Conservation (phyloP, 176 grass and related monocot genomes). For the Cenchrus purpureus region DNA sequence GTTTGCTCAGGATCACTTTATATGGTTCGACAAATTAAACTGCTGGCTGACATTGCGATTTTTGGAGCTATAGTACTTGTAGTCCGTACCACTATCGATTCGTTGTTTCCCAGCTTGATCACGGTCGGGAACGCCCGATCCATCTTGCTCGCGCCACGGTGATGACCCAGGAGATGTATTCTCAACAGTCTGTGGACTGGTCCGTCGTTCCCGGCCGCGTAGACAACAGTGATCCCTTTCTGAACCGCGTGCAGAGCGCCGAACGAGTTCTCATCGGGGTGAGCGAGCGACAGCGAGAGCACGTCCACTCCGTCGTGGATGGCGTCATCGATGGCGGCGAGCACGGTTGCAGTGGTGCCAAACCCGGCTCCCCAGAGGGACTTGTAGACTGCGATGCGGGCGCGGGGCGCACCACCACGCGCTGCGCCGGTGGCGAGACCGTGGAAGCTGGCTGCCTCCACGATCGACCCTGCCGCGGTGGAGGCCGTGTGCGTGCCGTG, state of each 20-base stretch:
- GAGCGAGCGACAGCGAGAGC: slow-evolving; percentile 12
- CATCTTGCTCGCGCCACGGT: slow-evolving; percentile 27
- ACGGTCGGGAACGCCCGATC: slow-evolving; percentile 36
- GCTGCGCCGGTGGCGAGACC: too few species aligned
- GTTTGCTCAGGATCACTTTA: too few species aligned
- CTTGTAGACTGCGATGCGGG: too few species aligned
- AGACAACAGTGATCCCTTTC: slow-evolving; percentile 38
- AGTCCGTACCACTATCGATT: too few species aligned
- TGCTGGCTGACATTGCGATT: too few species aligned
- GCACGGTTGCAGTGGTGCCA: neutral
- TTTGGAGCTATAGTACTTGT: too few species aligned
- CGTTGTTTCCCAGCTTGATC: slow-evolving; percentile 45
- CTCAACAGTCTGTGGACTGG: rapidly evolving
- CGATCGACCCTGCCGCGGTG: too few species aligned
- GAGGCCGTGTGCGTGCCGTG: too few species aligned
- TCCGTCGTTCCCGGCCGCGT: rapidly evolving
- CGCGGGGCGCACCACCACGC: too few species aligned
- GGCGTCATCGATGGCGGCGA: slow-evolving; percentile 40
- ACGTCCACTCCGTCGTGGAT: slow-evolving; percentile 43
- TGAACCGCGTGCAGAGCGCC: slow-evolving; percentile 29
- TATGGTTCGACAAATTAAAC: too few species aligned
- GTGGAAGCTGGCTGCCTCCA: too few species aligned
- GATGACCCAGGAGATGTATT: slow-evolving; percentile 49
- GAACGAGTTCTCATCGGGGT: neutral
- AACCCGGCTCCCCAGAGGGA: too few species aligned